Conservation (phyloP, 257 asterid genomes). For the Fraxinus pennsylvanica region DNA sequence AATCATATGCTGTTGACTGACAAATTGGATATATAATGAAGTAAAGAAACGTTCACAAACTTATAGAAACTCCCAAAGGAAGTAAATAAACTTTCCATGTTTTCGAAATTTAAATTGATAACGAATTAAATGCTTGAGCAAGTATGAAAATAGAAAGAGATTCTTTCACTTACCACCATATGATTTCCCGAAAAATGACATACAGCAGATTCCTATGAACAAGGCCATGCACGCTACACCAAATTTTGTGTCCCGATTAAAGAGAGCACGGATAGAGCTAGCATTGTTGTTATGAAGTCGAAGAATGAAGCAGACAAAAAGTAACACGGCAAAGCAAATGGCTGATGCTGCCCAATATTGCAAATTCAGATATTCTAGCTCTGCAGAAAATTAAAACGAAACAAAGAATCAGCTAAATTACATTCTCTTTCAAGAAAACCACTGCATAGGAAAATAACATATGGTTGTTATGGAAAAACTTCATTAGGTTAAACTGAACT, state of each 20-base stretch:
- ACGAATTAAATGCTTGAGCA: slow-evolving; percentile 15
- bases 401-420: slow-evolving; percentile 13
- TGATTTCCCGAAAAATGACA: slow-evolving; percentile 39
- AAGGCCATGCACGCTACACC: slow-evolving; percentile 42
- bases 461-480: background rate
- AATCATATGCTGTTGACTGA: background rate
- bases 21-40: slow-evolving; percentile 12
- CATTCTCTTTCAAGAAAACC: background rate
- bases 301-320: slow-evolving; percentile 49
- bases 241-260: slow-evolving; percentile 36
- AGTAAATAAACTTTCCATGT: slow-evolving; percentile 12
- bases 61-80: background rate
- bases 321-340: slow-evolving; percentile 64
- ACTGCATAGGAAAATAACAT: slow-evolving; percentile 12
- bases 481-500: no score
- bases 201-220: slow-evolving; percentile 46
- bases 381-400: slow-evolving; percentile 43
- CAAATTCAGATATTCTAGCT: slow-evolving; percentile 66
- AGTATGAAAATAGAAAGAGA: slow-evolving; percentile 9
- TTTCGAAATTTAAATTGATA: slow-evolving; percentile 10
- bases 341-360: slow-evolving; percentile 80
- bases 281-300: slow-evolving; percentile 35
- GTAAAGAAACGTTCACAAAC: slow-evolving; percentile 10
- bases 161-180: slow-evolving; percentile 39
- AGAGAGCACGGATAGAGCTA: slow-evolving; percentile 21